Evolutionary conservation across 1,284 basidiomycete genomes (phyloP), one percentile per base, ranked within the genome.

Genomic region (Cystobasidium sp.): DNA sequence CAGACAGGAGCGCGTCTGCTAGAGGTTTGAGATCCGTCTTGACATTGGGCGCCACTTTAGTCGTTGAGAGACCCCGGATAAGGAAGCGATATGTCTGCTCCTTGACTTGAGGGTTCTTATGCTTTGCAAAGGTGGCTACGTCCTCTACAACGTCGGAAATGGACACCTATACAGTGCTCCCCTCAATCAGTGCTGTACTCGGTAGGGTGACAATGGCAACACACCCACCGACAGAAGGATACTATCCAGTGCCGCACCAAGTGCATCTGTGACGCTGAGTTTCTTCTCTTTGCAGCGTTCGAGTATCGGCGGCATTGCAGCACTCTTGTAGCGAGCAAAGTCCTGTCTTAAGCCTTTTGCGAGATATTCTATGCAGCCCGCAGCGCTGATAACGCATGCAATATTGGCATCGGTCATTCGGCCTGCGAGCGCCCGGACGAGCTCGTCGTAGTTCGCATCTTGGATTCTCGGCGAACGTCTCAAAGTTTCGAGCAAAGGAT

Each of bases 21-120:
- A 97, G 84, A 0, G 90, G 87, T 81, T 97, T 96, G 78, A 98
- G 85, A 79, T 96, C 93, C 18, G 82, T 80, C 16, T 87, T 86
- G 2, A 66, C 18, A 16, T 86, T 86, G 0, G 79, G 78, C 3
- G 76, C 74, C 0, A 59, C 10, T 0, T 89, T 88, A 0, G 88
- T 90, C 1, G 82, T 82, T 1, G 88, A 84, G 58, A 99, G 87
- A 80, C 89, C 92, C 59, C 97, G 88, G 20, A 87, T 88, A 22
- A 98, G 84, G 81, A 97, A 98, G 80, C 92, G 93, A 77, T 97
- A 85, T 0, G 94, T 90, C 16, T 94, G 92, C 82, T 97, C 93
- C 81, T 97, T 97, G 56, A 98, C 93, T 82, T 97, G 93, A 0
- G 97, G 97, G 81, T 98, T 99, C 85, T 99, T 99, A 76, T 91